Conservation (phyloP, 345 rosid genomes). For the Orychophragmus violaceus region DNA sequence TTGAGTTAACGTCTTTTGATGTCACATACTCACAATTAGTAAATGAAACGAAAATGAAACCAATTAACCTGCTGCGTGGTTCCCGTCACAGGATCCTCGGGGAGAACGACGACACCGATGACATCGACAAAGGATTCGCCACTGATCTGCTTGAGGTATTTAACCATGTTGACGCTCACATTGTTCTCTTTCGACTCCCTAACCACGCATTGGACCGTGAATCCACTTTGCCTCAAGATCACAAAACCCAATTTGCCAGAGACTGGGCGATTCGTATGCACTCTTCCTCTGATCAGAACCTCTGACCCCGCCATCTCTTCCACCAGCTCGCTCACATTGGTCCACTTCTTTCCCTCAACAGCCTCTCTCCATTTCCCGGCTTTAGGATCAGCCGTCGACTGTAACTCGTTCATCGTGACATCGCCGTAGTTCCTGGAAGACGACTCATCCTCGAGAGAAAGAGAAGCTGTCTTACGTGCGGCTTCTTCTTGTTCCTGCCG, state of each 20-base stretch:
- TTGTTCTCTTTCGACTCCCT: constrained; percentile 33
- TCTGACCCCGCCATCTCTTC: constrained; percentile 36
- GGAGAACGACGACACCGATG: constrained; percentile 45
- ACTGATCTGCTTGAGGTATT: constrained; percentile 44
- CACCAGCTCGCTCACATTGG: constrained; percentile 41
- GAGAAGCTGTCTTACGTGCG: constrained; percentile 33
- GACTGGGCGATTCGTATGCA: constrained; percentile 44
- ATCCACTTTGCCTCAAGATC: constrained; percentile 58
- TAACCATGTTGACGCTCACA: constrained; percentile 62
- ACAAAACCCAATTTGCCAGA: constrained; percentile 57
- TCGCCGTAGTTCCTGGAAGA: constrained; percentile 55
- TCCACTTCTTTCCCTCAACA: constrained; percentile 35
- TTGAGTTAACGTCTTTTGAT: background rate
- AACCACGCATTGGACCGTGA: constrained; percentile 72
- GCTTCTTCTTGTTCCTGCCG: constrained; percentile 44
- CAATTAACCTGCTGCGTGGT: constrained; percentile 48
- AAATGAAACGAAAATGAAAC: background rate
- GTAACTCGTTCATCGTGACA: constrained; percentile 50
- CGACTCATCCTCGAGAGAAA: constrained; percentile 39
- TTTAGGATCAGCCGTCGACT: constrained; percentile 37
- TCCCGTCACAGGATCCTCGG: constrained; percentile 45
- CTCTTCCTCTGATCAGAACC: constrained; percentile 63
- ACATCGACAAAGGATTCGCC: constrained; percentile 66
- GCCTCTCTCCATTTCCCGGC: constrained; percentile 44
- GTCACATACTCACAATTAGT: background rate